Conservation (phyloP, 2,329 filamentous ascomycete genomes). For the Sarocladiaceae sp. region DNA sequence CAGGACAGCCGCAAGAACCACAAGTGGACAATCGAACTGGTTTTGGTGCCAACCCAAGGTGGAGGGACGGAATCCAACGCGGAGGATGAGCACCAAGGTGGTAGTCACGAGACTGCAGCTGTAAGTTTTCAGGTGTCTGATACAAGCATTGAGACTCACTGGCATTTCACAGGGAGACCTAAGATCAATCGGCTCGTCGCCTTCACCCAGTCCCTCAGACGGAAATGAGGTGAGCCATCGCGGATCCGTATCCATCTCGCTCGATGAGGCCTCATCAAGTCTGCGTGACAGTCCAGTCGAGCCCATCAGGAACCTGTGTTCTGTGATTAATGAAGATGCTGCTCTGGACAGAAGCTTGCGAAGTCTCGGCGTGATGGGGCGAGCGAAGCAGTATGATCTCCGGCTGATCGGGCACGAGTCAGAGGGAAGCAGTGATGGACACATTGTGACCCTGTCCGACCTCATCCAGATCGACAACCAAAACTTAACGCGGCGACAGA, state of each 20-base stretch:
- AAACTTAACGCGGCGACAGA: not conserved
- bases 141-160: too few relatives aligned
- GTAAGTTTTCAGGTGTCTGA: too few relatives aligned
- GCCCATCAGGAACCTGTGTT: constrained; percentile 1
- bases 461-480: not conserved
- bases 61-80: not conserved
- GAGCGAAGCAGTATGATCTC: not conserved
- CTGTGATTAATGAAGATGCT: constrained; percentile 2
- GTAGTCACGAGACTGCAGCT: not conserved
- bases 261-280: not conserved
- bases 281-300: not conserved
- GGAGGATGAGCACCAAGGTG: too few relatives aligned
- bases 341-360: not conserved
- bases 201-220: not conserved
- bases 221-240: not conserved
- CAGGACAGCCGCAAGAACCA: not conserved
- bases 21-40: constrained; percentile 2
- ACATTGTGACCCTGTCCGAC: not conserved
- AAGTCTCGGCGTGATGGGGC: constrained; percentile 1
- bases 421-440: not conserved
- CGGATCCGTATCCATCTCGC: not conserved
- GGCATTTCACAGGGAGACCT: not conserved
- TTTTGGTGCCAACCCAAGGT: not conserved
- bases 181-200: not conserved
- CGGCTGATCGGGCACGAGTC: constrained; percentile 1